Percentiles rank a stretch among this genome's conserved stretches.
These are phyloP conservation scores for Nematodospora anomalae DNA, from an alignment of 1,139 yeast species.

Conservation along the genomic window DNA sequence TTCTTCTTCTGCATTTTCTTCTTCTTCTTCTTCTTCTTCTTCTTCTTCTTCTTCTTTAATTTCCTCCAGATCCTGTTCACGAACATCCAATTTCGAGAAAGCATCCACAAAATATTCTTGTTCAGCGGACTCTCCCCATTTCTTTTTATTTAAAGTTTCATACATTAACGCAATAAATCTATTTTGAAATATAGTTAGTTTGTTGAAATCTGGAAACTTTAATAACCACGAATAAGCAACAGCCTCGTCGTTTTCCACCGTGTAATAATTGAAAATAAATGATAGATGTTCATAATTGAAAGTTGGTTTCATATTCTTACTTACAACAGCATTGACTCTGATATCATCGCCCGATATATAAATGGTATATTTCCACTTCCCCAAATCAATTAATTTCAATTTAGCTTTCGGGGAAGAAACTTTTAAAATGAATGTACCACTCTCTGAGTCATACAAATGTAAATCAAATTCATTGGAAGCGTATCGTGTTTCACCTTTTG, in stretches of 20 bases:
- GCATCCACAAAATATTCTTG: conserved; percentile 29
- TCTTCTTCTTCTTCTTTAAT: conserved; percentile 16
- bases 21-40: conserved; percentile 19
- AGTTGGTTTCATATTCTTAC: conserved; percentile 59
- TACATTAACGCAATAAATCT: conserved; percentile 55
- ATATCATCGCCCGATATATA: conserved; percentile 29
- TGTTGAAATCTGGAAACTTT: conserved; percentile 45
- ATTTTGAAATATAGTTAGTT: conserved; percentile 52
- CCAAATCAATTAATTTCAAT: conserved; percentile 47
- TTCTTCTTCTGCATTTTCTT: conserved; percentile 18
- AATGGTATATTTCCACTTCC: conserved; percentile 54
- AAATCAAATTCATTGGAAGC: conserved; percentile 26
- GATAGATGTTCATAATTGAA: conserved; percentile 58
- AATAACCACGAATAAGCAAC: conserved; percentile 62
- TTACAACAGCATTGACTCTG: conserved; percentile 45
- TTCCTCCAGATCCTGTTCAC: conserved; percentile 24
- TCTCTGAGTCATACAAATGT: conserved; percentile 55
- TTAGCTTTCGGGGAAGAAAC: conserved; percentile 18
- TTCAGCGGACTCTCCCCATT: conserved; percentile 40
- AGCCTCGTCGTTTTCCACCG: conserved; percentile 22
- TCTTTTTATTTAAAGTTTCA: conserved; percentile 55
- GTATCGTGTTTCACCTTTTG: conserved; percentile 18
- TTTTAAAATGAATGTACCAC: conserved; percentile 51
- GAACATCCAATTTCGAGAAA: conserved; percentile 28
- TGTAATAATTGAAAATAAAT: conserved; percentile 64